Evolutionary conservation across 2,329 filamentous ascomycete species (phyloP), one percentile per base, ranked within the genome.

Genomic region (Claviceps africana): DNA sequence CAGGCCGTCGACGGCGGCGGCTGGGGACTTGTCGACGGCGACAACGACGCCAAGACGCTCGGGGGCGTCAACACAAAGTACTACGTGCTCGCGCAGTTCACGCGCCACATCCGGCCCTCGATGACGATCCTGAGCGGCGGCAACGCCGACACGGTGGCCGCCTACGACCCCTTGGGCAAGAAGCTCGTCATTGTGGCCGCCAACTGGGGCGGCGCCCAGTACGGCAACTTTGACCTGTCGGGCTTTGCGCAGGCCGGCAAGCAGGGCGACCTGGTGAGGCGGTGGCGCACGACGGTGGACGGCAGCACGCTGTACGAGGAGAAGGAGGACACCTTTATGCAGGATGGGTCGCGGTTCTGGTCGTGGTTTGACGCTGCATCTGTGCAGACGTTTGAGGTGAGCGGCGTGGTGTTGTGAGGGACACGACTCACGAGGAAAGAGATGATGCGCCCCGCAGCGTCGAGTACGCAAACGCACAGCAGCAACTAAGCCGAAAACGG

Each of bases 71-170:
- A 56, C 28, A 65, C 67, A 31, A 72, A 72, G 56, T 72, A 70
- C 58, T 72, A 62, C 53, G 62, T 66, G 3, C 58, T 72, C n/a
- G 70, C 69, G 2, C 70, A 71, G 55, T 70, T 70, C 53, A 56
- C 67, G 5, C 63, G 70, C 25, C 70, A 72, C 53, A 68, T 72
- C 42, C 61, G 66, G 1, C 61, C 63, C 2, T 69, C 68, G 1
- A 71, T 72, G 69, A 57, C 57, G 1, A 67, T 72, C 31, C 55
- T 72, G 5, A 64, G 67, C 50, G 66, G 67, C 0, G 55, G 60
- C 45, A 15, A 47, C 43, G 63, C 66, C 43, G 63, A 67, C 48
- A 62, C 63, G 1, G 62, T 70, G 10, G 69, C 68, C 21, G 70
- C 70, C 13, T 71, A 71, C 50, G 67, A 72, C 46, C 51, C 59